Conservation (phyloP, 2,329 filamentous ascomycete genomes). For the Pestalotiopsis fici region DNA sequence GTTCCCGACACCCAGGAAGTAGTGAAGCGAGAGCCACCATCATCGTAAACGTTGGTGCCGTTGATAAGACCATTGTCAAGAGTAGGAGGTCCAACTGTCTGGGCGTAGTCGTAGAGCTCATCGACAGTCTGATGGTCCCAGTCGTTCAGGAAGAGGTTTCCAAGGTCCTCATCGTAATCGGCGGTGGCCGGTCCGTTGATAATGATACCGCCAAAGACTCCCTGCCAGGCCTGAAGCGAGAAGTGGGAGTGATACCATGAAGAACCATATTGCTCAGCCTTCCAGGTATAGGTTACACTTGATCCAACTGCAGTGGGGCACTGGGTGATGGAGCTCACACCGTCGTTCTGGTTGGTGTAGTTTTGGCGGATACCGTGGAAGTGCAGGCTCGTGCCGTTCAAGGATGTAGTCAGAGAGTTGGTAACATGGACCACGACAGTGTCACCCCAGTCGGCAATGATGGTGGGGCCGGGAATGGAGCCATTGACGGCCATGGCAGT, state of each 20-base stretch:
- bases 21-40: slow-evolving; percentile 33
- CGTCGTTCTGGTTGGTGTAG: slow-evolving; percentile 56
- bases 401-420: slow-evolving; percentile 40
- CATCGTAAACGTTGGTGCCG: slow-evolving; percentile 30
- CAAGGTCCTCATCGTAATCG: slow-evolving; percentile 65
- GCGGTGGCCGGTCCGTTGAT: slow-evolving; percentile 61
- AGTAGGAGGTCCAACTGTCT: slow-evolving; percentile 31
- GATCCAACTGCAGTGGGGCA: slow-evolving; percentile 53
- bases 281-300: slow-evolving; percentile 58
- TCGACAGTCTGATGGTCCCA: slow-evolving; percentile 53
- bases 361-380: slow-evolving; percentile 64
- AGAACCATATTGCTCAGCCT: slow-evolving; percentile 54
- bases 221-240: slow-evolving; percentile 48
- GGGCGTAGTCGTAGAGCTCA: slow-evolving; percentile 30
- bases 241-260: slow-evolving; percentile 66
- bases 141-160: slow-evolving; percentile 58
- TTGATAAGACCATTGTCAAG: slow-evolving; percentile 44
- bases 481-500: slow-evolving; percentile 42
- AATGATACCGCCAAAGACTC: slow-evolving; percentile 60
- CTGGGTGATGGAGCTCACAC: slow-evolving; percentile 51
- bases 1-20: slow-evolving; percentile 41
- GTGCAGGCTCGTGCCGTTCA: slow-evolving; percentile 64
- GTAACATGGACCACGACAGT: slow-evolving; percentile 47
- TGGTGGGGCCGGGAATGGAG: slow-evolving; percentile 20
- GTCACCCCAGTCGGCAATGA: slow-evolving; percentile 49